Evolutionary conservation across 371 early-diverging fungal genomes (phyloP).

Genomic region (Rhizopus arrhizus): DNA sequence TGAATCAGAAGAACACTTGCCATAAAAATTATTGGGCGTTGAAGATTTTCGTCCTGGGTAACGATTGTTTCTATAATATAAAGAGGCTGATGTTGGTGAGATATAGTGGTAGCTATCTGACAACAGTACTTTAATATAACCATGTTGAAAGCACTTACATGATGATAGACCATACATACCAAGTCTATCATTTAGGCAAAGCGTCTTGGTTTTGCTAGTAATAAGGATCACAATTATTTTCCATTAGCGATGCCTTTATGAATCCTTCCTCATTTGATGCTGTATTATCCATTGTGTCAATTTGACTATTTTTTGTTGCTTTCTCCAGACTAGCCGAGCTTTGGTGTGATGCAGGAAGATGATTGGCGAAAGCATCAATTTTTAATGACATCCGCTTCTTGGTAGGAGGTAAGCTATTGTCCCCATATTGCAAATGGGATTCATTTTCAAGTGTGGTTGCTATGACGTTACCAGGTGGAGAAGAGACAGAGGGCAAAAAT

Average conservation of each 20-base stretch:
- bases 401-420: not conserved
- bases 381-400: not conserved
- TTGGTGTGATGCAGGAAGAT: not conserved
- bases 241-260: not conserved
- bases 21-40: not conserved
- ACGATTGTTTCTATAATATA: conserved; percentile 6
- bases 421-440: not conserved
- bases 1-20: conserved; percentile 1
- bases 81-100: not conserved
- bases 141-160: conserved; percentile 16
- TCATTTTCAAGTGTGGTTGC: not conserved
- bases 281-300: not conserved
- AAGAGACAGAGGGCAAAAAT: not conserved
- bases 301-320: not conserved
- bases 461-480: not conserved
- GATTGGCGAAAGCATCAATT: not conserved
- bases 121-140: conserved; percentile 4
- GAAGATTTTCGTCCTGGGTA: conserved; percentile 6
- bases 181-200: not conserved
- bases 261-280: not conserved
- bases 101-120: not conserved
- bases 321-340: not conserved
- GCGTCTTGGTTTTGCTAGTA: conserved; percentile 6
- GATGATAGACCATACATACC: conserved; percentile 1
- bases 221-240: not conserved